Evolutionary conservation across 1,284 basidiomycete species (phyloP).

Genomic region (Heterobasidion parviporum): DNA sequence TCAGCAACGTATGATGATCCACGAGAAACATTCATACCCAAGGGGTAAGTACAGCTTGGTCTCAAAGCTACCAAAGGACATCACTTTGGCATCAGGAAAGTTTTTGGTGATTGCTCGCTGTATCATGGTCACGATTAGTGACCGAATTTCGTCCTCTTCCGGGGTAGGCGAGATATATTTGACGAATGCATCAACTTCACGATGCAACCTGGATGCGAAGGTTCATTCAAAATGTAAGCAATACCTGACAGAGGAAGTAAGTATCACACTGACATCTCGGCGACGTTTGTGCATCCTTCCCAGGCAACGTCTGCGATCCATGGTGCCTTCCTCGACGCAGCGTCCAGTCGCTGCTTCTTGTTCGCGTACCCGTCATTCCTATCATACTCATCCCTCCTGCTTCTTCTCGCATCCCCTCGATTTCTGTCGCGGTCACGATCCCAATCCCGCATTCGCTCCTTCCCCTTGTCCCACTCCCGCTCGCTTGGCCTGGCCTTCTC

Average conservation of each 20-base stretch:
- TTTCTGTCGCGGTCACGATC: conserved; percentile 19
- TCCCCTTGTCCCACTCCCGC: conserved; percentile 36
- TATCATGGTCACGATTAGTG: conserved; percentile 71
- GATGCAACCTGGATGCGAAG: conserved; percentile 56
- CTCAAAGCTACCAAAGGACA: conserved; percentile 89
- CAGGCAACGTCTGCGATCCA: conserved; percentile 79
- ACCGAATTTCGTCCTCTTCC: conserved; percentile 79
- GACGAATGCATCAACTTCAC: conserved; percentile 81
- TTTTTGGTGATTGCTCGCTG: conserved; percentile 51
- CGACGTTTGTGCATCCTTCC: conserved; percentile 70
- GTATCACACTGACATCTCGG: conserved; percentile 54
- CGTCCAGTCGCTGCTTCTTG: conserved; percentile 53
- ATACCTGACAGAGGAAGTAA: conserved; percentile 3
- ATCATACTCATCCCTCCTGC: conserved; percentile 38
- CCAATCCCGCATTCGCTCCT: conserved; percentile 19
- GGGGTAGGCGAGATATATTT: conserved; percentile 83
- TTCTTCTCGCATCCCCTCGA: conserved; percentile 22
- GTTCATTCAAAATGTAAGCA: neutral
- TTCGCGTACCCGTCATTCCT: conserved; percentile 42
- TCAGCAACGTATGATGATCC: no score
- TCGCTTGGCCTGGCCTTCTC: conserved; percentile 9
- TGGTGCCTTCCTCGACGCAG: conserved; percentile 59
- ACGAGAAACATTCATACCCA: conserved; percentile 28
- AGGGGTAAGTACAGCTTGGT: conserved; percentile 92
- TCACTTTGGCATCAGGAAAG: conserved; percentile 79